phyloP scores from a whole-genome alignment of 257 asterid genomes.

The Thymus quinquecostatus region DNA sequence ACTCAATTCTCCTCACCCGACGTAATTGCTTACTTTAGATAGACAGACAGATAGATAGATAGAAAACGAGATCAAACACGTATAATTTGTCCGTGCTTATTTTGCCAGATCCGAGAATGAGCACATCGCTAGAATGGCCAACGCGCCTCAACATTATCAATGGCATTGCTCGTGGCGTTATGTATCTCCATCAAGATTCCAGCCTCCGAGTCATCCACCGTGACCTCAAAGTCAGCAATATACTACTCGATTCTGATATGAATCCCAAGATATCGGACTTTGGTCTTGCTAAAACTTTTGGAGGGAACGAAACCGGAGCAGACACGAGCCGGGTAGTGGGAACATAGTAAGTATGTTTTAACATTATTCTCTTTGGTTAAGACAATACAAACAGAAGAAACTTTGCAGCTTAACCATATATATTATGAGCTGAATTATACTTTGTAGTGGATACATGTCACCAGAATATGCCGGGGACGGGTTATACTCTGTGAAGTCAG shows the following conservation, averaged over 20 bases:
- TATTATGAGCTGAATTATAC: no score
- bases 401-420: no score
- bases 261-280: constrained; percentile 43
- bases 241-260: constrained; percentile 36
- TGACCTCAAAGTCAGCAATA: constrained; percentile 46
- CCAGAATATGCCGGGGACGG: constrained; percentile 35
- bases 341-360: constrained; percentile 43
- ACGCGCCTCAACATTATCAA: background rate
- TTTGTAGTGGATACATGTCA: constrained; percentile 41
- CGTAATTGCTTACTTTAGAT: background rate
- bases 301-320: constrained; percentile 31
- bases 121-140: no score
- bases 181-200: constrained; percentile 12
- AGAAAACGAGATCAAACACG: no score
- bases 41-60: no score
- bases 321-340: constrained; percentile 44
- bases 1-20: no score
- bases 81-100: no score
- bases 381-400: no score
- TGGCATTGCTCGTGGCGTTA: constrained; percentile 6
- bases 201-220: constrained; percentile 16
- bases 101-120: no score
- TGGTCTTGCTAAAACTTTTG: constrained; percentile 30
- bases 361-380: no score
- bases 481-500: constrained; percentile 37